Evolutionary conservation across 768 basidiomycete genomes (phyloP).

Genomic region (Termitomyces sp.): DNA sequence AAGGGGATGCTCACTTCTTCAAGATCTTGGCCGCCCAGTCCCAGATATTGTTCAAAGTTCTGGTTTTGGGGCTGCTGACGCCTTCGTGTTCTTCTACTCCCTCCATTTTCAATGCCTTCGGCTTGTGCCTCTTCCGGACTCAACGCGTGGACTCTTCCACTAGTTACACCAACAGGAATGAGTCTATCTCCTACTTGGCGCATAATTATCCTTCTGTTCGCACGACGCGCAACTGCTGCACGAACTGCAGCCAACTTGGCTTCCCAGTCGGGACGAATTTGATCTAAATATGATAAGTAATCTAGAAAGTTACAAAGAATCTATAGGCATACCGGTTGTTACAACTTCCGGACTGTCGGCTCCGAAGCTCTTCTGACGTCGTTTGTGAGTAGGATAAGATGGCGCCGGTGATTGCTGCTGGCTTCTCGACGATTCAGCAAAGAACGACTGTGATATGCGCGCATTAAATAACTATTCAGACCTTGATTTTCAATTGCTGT

Average conservation of each 20-base stretch:
- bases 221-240: conserved; percentile 92
- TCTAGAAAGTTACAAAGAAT: conserved; percentile 1
- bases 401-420: conserved; percentile 36
- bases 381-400: conserved; percentile 50
- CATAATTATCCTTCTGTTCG: conserved; percentile 96
- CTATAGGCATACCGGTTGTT: conserved; percentile 61
- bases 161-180: conserved; percentile 94
- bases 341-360: conserved; percentile 88
- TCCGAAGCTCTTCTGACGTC: conserved; percentile 84
- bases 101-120: conserved; percentile 22
- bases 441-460: conserved; percentile 20
- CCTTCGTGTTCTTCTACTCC: conserved; percentile 56
- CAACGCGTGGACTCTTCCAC: conserved; percentile 73
- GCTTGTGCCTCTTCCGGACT: conserved; percentile 54
- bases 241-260: conserved; percentile 90
- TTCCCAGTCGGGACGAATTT: conserved; percentile 98
- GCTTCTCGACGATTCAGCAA: conserved; percentile 52
- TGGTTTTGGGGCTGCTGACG: conserved; percentile 45
- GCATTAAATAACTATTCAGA: neutral
- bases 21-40: conserved; percentile 79
- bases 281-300: conserved; percentile 48
- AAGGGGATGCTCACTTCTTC: conserved; percentile 66
- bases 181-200: conserved; percentile 96
- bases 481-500: neutral
- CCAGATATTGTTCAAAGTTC: conserved; percentile 67